A percentile compares a stretch with the other conserved stretches of the same genome.
Evolutionary conservation across 2,329 filamentous ascomycete species (phyloP).

Genomic region (Coniella vitis): DNA sequence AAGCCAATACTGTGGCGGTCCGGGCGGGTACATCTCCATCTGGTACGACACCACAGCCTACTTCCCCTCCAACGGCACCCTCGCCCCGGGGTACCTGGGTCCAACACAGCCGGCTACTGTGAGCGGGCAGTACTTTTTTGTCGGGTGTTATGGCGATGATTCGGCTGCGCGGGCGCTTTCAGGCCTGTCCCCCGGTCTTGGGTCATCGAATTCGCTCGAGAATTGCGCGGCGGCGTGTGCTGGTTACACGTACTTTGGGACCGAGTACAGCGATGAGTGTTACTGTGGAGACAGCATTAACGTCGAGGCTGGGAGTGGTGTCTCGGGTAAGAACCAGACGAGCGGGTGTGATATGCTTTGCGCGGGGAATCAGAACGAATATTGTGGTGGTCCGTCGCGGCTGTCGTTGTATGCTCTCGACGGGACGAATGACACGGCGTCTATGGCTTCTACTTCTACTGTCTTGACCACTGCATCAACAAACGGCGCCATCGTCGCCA

Average conservation of each 20-base stretch:
- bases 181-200: neutral
- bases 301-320: neutral
- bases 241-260: conserved; percentile 22
- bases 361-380: neutral
- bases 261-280: conserved; percentile 20
- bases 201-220: conserved; percentile 20
- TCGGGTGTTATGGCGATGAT: conserved; percentile 22
- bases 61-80: conserved; percentile 4
- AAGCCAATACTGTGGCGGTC: conserved; percentile 26
- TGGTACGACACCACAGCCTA: conserved; percentile 24
- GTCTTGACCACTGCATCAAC: too few relatives aligned
- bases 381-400: conserved; percentile 1
- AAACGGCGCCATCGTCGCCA: too few relatives aligned
- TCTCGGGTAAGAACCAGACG: conserved; percentile 2
- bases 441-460: too few relatives aligned
- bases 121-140: conserved; percentile 19
- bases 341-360: neutral
- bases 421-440: too few relatives aligned
- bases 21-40: conserved; percentile 26
- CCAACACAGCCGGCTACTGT: conserved; percentile 13
- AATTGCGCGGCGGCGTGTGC: conserved; percentile 22
- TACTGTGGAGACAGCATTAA: conserved; percentile 7
- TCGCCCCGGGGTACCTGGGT: conserved; percentile 12
- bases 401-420: conserved; percentile 1
- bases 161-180: conserved; percentile 8